Conservation (phyloP, 352 stramenopile species). For the Phytophthora idaei region DNA sequence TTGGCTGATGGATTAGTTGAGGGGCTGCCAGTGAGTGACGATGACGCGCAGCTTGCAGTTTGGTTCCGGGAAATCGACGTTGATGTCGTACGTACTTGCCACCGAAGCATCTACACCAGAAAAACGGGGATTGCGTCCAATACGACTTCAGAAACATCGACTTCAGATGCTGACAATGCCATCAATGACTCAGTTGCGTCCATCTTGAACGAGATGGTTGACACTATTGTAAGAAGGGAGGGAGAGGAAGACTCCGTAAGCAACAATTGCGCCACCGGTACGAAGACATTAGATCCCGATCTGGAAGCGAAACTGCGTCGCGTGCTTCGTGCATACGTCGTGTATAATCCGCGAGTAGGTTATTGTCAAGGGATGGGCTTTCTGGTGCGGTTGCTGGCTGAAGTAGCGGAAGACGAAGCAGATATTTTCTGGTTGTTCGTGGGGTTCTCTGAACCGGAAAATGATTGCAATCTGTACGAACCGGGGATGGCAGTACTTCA, state of each 20-base stretch:
- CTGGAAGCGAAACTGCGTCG: conserved; percentile 76
- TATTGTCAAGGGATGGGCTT: conserved; percentile 93
- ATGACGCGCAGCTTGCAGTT: conserved; percentile 56
- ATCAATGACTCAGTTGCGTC: conserved; percentile 23
- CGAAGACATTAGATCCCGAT: conserved; percentile 15
- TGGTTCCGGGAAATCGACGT: conserved; percentile 88
- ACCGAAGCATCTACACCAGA: conserved; percentile 54
- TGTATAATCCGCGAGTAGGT: conserved; percentile 81
- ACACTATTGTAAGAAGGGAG: conserved; percentile 18
- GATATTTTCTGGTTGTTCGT: conserved; percentile 88
- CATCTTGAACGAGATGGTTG: conserved; percentile 30
- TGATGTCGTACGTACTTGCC: conserved; percentile 77
- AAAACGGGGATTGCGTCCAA: conserved; percentile 1
- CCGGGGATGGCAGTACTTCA: conserved; percentile 73
- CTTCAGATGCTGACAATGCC: conserved; percentile 8
- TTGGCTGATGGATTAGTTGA: conserved; percentile 38
- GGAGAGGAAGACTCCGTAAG: not conserved
- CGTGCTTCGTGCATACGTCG: conserved; percentile 77
- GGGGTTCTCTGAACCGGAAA: conserved; percentile 73
- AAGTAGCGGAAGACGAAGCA: conserved; percentile 68
- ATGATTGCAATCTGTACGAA: conserved; percentile 80
- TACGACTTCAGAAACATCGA: not conserved
- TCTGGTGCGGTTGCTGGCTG: conserved; percentile 71
- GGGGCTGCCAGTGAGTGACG: conserved; percentile 32
- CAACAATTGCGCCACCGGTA: not conserved